These are phyloP conservation scores for Boletus fagicola DNA, from an alignment of 768 basidiomycete species.

Conservation along the genomic window DNA sequence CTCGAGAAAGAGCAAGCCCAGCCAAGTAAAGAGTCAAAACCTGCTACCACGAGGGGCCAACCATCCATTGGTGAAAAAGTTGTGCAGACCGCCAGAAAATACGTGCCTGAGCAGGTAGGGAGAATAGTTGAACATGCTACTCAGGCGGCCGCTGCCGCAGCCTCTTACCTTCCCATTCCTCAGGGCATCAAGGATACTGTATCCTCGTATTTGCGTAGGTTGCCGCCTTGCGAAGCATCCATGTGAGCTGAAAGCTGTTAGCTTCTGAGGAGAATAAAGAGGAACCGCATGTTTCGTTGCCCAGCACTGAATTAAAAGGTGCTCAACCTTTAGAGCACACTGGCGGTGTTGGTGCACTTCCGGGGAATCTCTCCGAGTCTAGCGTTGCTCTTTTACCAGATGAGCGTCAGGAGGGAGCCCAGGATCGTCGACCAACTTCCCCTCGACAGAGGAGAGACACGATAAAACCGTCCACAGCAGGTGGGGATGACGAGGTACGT, in stretches of 20 bases:
- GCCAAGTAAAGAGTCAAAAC: background rate
- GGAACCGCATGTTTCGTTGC: slow-evolving; percentile 28
- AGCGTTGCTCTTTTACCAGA: slow-evolving; percentile 51
- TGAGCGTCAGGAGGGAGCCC: slow-evolving; percentile 32
- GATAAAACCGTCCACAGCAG: slow-evolving; percentile 4
- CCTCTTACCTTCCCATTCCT: slow-evolving; percentile 3
- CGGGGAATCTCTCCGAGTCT: slow-evolving; percentile 44
- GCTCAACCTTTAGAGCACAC: slow-evolving; percentile 32
- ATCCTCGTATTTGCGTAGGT: slow-evolving; percentile 14
- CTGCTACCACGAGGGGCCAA: background rate
- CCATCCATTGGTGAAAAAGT: background rate
- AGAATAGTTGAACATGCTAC: background rate
- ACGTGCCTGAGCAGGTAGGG: background rate
- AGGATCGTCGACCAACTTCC: background rate
- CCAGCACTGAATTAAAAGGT: slow-evolving; percentile 36
- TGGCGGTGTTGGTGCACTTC: slow-evolving; percentile 49
- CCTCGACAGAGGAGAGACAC: slow-evolving; percentile 20
- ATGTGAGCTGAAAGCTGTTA: slow-evolving; percentile 11
- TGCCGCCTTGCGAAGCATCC: background rate
- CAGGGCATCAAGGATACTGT: background rate
- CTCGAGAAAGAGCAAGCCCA: background rate
- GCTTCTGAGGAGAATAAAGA: slow-evolving; percentile 1
- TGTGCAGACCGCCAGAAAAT: slow-evolving; percentile 4
- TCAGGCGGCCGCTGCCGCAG: slow-evolving; percentile 1
- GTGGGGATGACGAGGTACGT: slow-evolving; percentile 16